These are phyloP conservation scores for Psilocybe mexicana DNA, from an alignment of 1,284 basidiomycete species.

Conservation along the genomic window DNA sequence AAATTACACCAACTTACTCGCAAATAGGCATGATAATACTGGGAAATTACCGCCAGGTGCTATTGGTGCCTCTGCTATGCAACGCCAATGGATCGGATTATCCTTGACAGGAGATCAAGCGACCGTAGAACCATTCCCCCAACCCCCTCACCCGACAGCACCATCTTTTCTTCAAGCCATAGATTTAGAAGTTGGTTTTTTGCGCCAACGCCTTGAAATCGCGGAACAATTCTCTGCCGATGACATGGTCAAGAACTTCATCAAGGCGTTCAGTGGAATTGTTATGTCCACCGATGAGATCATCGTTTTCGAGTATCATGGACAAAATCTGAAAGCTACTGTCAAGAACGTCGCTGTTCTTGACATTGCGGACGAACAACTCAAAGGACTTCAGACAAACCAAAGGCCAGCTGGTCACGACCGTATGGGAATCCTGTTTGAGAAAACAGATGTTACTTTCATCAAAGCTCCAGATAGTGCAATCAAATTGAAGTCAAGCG, in stretches of 20 bases:
- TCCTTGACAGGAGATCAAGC: constrained; percentile 79
- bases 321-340: constrained; percentile 77
- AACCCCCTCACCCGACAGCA: constrained; percentile 53
- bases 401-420: constrained; percentile 31
- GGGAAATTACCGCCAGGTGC: constrained; percentile 61
- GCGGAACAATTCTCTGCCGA: constrained; percentile 80
- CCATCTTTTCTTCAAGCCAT: constrained; percentile 76
- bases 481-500: constrained; percentile 92
- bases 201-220: constrained; percentile 63
- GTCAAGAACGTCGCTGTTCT: constrained; percentile 71
- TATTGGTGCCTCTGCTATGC: constrained; percentile 68
- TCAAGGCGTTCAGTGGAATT: constrained; percentile 63
- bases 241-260: constrained; percentile 78
- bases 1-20: neutral
- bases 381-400: constrained; percentile 33
- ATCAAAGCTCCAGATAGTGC: constrained; percentile 79
- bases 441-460: constrained; percentile 89
- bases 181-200: constrained; percentile 81
- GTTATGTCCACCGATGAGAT: constrained; percentile 77
- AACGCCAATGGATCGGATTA: constrained; percentile 86
- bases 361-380: constrained; percentile 66
- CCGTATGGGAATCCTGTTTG: constrained; percentile 81
- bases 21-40: constrained; percentile 72
- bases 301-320: constrained; percentile 90
- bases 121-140: constrained; percentile 65